Evolutionary conservation across 2,329 filamentous ascomycete species (phyloP).

Genomic region (Zymoseptoria ardabiliae): DNA sequence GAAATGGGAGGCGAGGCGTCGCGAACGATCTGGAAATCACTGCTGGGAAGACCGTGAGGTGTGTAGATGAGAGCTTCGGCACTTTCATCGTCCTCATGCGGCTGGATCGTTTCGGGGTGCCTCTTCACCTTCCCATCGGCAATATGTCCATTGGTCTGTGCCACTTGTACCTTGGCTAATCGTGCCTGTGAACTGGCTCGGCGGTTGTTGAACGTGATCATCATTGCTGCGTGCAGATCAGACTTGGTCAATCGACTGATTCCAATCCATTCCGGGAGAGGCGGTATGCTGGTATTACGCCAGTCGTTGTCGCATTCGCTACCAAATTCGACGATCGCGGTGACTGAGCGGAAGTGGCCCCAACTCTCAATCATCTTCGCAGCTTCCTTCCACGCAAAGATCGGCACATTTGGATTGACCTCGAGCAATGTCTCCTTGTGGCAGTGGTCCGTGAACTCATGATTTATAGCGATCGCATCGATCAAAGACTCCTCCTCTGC

Average conservation of each 20-base stretch:
- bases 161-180: neutral
- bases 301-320: slow-evolving; percentile 34
- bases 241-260: slow-evolving; percentile 50
- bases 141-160: slow-evolving; percentile 11
- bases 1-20: slow-evolving; percentile 41
- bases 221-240: slow-evolving; percentile 53
- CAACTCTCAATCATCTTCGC: slow-evolving; percentile 50
- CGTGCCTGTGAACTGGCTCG: slow-evolving; percentile 9
- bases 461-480: slow-evolving; percentile 53
- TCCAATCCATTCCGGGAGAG: slow-evolving; percentile 54
- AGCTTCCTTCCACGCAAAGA: slow-evolving; percentile 54
- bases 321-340: slow-evolving; percentile 43
- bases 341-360: slow-evolving; percentile 52
- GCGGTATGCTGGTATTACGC: slow-evolving; percentile 37
- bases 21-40: slow-evolving; percentile 37
- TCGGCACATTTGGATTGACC: slow-evolving; percentile 46
- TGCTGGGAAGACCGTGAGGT: slow-evolving; percentile 52
- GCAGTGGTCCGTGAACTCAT: slow-evolving; percentile 65
- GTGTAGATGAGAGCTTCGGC: slow-evolving; percentile 57
- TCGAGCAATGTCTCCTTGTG: slow-evolving; percentile 54
- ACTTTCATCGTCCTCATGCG: slow-evolving; percentile 25
- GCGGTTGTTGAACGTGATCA: slow-evolving; percentile 47
- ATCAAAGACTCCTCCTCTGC: slow-evolving; percentile 35
- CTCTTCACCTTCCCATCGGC: slow-evolving; percentile 19
- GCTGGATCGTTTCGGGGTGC: slow-evolving; percentile 9